Evolutionary conservation across 805 yeast species (phyloP).

Genomic region (Suhomyces pyralidae): DNA sequence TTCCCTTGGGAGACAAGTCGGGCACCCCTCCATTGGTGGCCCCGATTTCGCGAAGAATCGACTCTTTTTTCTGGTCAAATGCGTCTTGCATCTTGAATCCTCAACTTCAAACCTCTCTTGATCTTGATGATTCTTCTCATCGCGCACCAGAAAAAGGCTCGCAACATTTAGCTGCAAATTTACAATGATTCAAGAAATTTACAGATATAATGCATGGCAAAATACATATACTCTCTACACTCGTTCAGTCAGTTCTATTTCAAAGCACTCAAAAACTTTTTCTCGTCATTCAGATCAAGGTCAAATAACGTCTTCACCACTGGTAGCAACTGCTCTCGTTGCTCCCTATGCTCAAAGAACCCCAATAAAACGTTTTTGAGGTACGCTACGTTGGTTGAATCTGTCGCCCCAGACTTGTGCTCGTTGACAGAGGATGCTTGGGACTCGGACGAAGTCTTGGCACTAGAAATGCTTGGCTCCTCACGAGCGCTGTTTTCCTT

Average conservation of each 20-base stretch:
- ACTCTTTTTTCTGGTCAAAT: constrained; percentile 63
- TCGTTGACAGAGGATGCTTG: not conserved
- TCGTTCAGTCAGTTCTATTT: constrained; percentile 17
- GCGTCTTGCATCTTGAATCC: constrained; percentile 41
- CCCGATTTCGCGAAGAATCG: constrained; percentile 52
- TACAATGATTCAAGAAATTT: too few relatives aligned
- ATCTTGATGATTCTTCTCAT: not conserved
- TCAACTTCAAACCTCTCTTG: not conserved
- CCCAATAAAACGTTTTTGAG: constrained; percentile 88
- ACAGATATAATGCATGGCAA: not conserved
- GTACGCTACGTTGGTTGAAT: constrained; percentile 58
- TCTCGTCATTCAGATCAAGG: constrained; percentile 68
- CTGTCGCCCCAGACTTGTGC: constrained; percentile 18
- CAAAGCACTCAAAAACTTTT: constrained; percentile 59
- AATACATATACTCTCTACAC: too few relatives aligned
- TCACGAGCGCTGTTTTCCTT: constrained; percentile 23
- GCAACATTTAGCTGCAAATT: not conserved
- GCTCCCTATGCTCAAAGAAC: constrained; percentile 89
- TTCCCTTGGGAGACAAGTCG: constrained; percentile 84
- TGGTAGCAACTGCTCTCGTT: constrained; percentile 78
- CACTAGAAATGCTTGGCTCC: not conserved
- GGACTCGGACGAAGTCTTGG: not conserved
- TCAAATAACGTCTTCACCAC: constrained; percentile 75
- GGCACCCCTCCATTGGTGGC: constrained; percentile 41
- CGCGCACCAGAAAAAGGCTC: not conserved